These are phyloP conservation scores for Sungouiozyma ichnusensis DNA, from an alignment of 805 yeast species.

Conservation along the genomic window DNA sequence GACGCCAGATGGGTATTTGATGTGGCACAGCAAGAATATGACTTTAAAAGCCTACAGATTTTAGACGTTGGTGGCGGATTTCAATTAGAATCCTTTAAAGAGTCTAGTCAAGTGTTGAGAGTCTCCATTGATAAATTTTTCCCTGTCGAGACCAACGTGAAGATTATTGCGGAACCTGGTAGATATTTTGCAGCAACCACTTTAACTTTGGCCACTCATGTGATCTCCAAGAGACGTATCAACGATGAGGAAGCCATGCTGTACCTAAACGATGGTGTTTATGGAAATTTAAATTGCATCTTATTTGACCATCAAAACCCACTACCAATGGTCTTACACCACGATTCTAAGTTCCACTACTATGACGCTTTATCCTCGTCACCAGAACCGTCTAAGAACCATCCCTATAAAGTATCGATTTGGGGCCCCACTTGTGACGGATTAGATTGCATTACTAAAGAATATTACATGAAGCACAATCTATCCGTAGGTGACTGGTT, in stretches of 20 bases:
- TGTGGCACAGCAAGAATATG: slow-evolving; percentile 38
- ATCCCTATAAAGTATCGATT: slow-evolving; percentile 44
- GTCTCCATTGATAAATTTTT: slow-evolving; percentile 47
- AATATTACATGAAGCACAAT: slow-evolving; percentile 43
- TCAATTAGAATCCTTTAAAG: slow-evolving; percentile 47
- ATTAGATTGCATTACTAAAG: slow-evolving; percentile 64
- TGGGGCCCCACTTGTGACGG: slow-evolving; percentile 99
- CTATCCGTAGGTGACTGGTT: slow-evolving; percentile 87
- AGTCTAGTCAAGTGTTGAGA: slow-evolving; percentile 48
- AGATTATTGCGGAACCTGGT: slow-evolving; percentile 87
- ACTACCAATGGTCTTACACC: slow-evolving; percentile 52
- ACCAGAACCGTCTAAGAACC: slow-evolving; percentile 2
- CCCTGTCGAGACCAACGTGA: slow-evolving; percentile 35
- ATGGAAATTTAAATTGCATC: slow-evolving; percentile 91
- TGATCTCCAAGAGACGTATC: slow-evolving; percentile 67
- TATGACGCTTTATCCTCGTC: slow-evolving; percentile 25
- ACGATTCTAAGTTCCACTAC: slow-evolving; percentile 38
- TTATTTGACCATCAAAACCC: slow-evolving; percentile 86
- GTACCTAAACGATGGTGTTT: slow-evolving; percentile 89
- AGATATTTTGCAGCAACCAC: slow-evolving; percentile 79
- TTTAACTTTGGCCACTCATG: slow-evolving; percentile 72
- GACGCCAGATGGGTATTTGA: slow-evolving; percentile 67
- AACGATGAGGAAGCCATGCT: slow-evolving; percentile 47
- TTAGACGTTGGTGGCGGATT: slow-evolving; percentile 96
- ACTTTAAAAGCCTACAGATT: slow-evolving; percentile 34